Evolutionary conservation across 805 yeast species (phyloP).

Genomic region (Sporopachydermia quercuum): DNA sequence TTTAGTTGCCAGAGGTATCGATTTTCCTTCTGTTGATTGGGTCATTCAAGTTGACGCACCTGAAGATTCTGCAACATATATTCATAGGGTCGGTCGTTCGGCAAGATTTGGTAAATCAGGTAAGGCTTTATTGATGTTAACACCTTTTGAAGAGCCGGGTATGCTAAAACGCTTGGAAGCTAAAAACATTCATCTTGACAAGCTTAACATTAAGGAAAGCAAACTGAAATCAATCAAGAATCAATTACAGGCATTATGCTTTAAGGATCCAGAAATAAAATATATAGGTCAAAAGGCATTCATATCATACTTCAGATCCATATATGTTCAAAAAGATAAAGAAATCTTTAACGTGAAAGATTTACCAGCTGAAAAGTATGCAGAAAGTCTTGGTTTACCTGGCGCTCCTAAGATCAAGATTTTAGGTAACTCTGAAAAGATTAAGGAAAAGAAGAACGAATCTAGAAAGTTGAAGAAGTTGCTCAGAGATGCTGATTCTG

Average conservation of each 20-base stretch:
- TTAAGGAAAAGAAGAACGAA: conserved; percentile 66
- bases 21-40: conserved; percentile 90
- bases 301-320: conserved; percentile 75
- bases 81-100: conserved; percentile 81
- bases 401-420: conserved; percentile 91
- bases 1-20: conserved; percentile 84
- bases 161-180: conserved; percentile 49
- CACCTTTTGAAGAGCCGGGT: conserved; percentile 72
- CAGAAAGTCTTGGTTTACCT: conserved; percentile 81
- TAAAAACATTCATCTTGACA: conserved; percentile 54
- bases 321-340: conserved; percentile 77
- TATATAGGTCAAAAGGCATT: conserved; percentile 94
- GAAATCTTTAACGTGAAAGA: conserved; percentile 67
- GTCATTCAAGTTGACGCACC: conserved; percentile 89
- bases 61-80: conserved; percentile 77
- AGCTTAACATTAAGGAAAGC: conserved; percentile 59
- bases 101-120: conserved; percentile 83
- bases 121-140: conserved; percentile 64
- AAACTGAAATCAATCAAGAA: conserved; percentile 58
- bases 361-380: conserved; percentile 70
- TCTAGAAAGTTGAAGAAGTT: conserved; percentile 54
- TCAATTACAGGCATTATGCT: conserved; percentile 80
- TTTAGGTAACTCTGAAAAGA: conserved; percentile 28
- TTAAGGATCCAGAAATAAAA: conserved; percentile 82
- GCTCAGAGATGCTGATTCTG: conserved; percentile 28